These are phyloP conservation scores for Thermothielavioides terrestris DNA, from an alignment of 495 filamentous ascomycete species.

Conservation along the genomic window DNA sequence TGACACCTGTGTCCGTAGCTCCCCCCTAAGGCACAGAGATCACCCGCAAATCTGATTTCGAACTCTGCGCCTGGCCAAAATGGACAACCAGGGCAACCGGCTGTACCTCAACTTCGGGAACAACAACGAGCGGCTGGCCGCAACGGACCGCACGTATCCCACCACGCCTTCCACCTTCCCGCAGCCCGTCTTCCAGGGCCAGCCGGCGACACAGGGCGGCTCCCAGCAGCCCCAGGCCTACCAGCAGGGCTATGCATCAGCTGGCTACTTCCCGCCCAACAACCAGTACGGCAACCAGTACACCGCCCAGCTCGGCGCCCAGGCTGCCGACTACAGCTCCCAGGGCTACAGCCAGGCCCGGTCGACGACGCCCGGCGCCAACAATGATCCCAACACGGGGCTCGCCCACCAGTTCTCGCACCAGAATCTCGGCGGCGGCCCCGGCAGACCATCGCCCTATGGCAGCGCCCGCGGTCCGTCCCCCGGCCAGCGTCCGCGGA, in stretches of 20 bases:
- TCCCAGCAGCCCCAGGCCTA: conserved; percentile 37
- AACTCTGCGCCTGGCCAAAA: conserved; percentile 21
- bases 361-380: conserved; percentile 44
- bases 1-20: conserved; percentile 3
- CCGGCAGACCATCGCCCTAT: conserved; percentile 57
- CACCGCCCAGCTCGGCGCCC: conserved; percentile 22
- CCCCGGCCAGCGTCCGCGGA: conserved; percentile 66
- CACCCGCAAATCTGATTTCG: not conserved
- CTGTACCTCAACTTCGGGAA: conserved; percentile 65
- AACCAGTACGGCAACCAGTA: conserved; percentile 33
- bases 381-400: conserved; percentile 67
- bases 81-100: conserved; percentile 51
- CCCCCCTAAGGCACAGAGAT: not conserved
- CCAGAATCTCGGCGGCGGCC: conserved; percentile 80
- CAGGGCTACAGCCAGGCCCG: conserved; percentile 50
- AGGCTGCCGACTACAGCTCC: conserved; percentile 22
- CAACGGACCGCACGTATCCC: conserved; percentile 78
- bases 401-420: conserved; percentile 94
- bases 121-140: conserved; percentile 55
- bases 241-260: conserved; percentile 23
- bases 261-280: conserved; percentile 25
- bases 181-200: conserved; percentile 62
- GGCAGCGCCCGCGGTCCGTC: conserved; percentile 56
- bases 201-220: conserved; percentile 13
- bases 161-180: conserved; percentile 96